Evolutionary conservation across 2,329 filamentous ascomycete species (phyloP).

Genomic region (Nigrospora sphaerica): DNA sequence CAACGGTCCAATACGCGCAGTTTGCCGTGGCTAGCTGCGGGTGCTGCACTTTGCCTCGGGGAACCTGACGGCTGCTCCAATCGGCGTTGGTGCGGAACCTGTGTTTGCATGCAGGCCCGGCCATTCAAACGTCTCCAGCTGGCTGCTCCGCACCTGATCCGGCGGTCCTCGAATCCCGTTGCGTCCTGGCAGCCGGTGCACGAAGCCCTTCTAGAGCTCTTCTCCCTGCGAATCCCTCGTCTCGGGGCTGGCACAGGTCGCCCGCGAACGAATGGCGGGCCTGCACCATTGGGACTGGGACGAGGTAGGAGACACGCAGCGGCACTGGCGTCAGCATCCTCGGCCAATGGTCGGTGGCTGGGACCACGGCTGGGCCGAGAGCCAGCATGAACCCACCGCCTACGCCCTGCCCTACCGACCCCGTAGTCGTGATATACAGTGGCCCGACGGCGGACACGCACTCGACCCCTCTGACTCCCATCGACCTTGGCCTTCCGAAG

Average conservation of each 20-base stretch:
- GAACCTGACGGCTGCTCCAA: conserved; percentile 11
- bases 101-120: conserved; percentile 13
- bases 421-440: conserved; percentile 24
- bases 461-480: conserved; percentile 16
- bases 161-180: conserved; percentile 17
- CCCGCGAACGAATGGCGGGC: conserved; percentile 22
- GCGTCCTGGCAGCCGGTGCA: conserved; percentile 4
- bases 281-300: conserved; percentile 10
- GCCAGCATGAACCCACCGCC: conserved; percentile 14
- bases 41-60: too few relatives aligned
- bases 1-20: too few relatives aligned
- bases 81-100: conserved; percentile 15
- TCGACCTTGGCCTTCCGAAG: conserved; percentile 17
- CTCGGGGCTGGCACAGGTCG: conserved; percentile 17
- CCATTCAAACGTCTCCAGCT: conserved; percentile 27
- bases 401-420: conserved; percentile 28
- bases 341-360: conserved; percentile 3
- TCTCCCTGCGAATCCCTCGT: conserved; percentile 15
- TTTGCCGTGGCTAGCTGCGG: too few relatives aligned
- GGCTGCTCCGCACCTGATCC: conserved; percentile 20
- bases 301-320: conserved; percentile 16
- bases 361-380: conserved; percentile 8
- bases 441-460: conserved; percentile 16
- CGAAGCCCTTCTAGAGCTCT: conserved; percentile 9
- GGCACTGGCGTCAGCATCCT: conserved; percentile 17